Evolutionary conservation across 2,329 filamentous ascomycete genomes (phyloP), one percentile per base, ranked within the genome.

Genomic region (Apiospora arundinis): DNA sequence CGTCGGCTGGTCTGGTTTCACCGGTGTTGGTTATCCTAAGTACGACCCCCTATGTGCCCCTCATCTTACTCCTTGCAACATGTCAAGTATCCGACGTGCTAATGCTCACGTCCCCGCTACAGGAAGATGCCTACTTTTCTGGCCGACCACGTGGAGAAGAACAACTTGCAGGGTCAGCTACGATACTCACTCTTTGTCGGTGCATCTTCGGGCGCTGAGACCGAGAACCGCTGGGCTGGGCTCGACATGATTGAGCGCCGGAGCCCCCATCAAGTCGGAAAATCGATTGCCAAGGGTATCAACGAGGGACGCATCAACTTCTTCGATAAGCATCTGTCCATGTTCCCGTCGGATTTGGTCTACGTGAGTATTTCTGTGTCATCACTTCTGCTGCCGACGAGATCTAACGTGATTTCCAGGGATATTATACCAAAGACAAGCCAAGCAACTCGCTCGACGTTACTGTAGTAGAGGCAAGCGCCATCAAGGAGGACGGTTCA

Each of bases 261-360:
- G 71, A 89, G 90, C 76, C 94, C 94, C 70, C 94, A 97, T 83
- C 94, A 97, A 81, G 94, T 97, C 73, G 94, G 94, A 79, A 97
- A 97, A 85, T 89, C 93, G 72, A 97, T 97, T 75, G 90, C 94
- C 73, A 95, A 94, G 85, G 94, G 94, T 12, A 97, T 97, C 84
- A 97, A 97, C 82, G 91, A 92, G 76, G 94, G 94, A 60, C 88
- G 92, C 75, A 97, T 97, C 83, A 91, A 95, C 74, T 97, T 97
- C 83, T 97, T 97, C 80, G 94, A 97, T 82, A 97, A 97, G 85
- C 94, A 97, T 84, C 82, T 97, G 79, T 95, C 92, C 82, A 97
- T 97, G 94, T 97, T 97, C 81, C 94, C 94, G 4, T 88, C 92
- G 49, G 94, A 97, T 80, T 85, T 97, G 74, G 92, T 95, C 81